Evolutionary conservation across 2,329 filamentous ascomycete species (phyloP).

Genomic region (Colletotrichum orbiculare): DNA sequence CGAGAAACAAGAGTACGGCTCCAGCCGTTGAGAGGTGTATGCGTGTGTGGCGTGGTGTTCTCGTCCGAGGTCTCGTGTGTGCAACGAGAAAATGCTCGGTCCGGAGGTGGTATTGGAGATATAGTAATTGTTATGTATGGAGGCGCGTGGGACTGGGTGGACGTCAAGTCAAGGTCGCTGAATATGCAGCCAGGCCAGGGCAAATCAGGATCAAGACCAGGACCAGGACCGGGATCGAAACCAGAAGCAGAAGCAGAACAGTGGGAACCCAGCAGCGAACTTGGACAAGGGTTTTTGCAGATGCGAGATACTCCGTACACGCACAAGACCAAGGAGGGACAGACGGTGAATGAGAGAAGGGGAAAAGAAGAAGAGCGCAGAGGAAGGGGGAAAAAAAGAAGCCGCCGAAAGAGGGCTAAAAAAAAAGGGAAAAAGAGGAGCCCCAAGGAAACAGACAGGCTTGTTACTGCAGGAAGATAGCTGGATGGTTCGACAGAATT

Average conservation of each 20-base stretch:
- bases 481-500: conserved; percentile 35
- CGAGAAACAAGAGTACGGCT: conserved; percentile 24
- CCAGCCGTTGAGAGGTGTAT: conserved; percentile 31
- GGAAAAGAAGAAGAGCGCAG: conserved; percentile 18
- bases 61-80: conserved; percentile 28
- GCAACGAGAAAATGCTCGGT: conserved; percentile 17
- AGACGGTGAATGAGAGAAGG: conserved; percentile 28
- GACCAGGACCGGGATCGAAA: conserved; percentile 31
- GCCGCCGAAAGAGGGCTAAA: background rate
- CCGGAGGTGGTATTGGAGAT: conserved; percentile 32
- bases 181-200: conserved; percentile 35
- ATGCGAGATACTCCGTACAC: background rate
- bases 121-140: conserved; percentile 22
- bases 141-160: too few species aligned
- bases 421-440: conserved; percentile 9
- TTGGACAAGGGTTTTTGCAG: conserved; percentile 9
- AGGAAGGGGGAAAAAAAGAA: conserved; percentile 4
- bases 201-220: conserved; percentile 22
- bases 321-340: background rate
- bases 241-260: conserved; percentile 23
- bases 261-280: background rate
- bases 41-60: conserved; percentile 4
- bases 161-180: conserved; percentile 12
- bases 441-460: conserved; percentile 28
- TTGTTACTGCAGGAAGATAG: conserved; percentile 28